These are phyloP conservation scores for Bruguiera sexangula DNA, from an alignment of 345 rosid species.

Conservation along the genomic window DNA sequence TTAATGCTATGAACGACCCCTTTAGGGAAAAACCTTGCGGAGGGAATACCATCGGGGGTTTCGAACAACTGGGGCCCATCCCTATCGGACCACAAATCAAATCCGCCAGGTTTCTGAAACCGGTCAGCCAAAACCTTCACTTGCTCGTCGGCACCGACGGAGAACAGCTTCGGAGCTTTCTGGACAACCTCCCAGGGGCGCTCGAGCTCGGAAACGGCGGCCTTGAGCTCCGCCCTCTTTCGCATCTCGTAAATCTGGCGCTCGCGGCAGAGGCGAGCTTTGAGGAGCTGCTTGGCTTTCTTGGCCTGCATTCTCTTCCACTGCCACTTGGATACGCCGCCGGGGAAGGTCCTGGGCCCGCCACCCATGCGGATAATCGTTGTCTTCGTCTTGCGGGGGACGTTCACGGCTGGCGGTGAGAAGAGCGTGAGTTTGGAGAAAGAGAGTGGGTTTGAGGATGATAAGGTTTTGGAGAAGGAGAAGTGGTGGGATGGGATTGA, in stretches of 20 bases:
- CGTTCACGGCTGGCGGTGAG: too few species aligned
- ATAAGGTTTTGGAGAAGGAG: slow-evolving; percentile 42
- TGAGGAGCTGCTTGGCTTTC: slow-evolving; percentile 77
- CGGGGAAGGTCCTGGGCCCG: slow-evolving; percentile 38
- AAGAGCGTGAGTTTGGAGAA: slow-evolving; percentile 22
- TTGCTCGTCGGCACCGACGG: slow-evolving; percentile 74
- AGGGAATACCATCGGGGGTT: slow-evolving; percentile 55
- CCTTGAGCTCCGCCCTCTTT: slow-evolving; percentile 78
- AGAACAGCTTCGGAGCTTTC: slow-evolving; percentile 68
- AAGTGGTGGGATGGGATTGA: slow-evolving; percentile 13
- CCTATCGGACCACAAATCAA: slow-evolving; percentile 70
- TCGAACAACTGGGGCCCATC: slow-evolving; percentile 75
- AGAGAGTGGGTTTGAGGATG: slow-evolving; percentile 27
- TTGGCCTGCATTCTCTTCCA: slow-evolving; percentile 89
- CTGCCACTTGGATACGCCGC: slow-evolving; percentile 82
- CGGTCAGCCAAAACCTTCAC: slow-evolving; percentile 86
- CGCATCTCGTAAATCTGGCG: slow-evolving; percentile 80
- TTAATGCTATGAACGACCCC: slow-evolving; percentile 81
- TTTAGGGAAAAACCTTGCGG: slow-evolving; percentile 87
- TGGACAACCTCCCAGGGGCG: slow-evolving; percentile 86
- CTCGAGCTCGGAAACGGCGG: slow-evolving; percentile 80
- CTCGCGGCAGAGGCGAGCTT: slow-evolving; percentile 62
- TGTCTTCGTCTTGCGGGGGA: slow-evolving; percentile 15
- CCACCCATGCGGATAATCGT: slow-evolving; percentile 77
- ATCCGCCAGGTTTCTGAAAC: slow-evolving; percentile 84